Base-by-base conservation (phyloP, 2,329 filamentous ascomycete genomes). In the Corinectria fuckeliana region DNA sequence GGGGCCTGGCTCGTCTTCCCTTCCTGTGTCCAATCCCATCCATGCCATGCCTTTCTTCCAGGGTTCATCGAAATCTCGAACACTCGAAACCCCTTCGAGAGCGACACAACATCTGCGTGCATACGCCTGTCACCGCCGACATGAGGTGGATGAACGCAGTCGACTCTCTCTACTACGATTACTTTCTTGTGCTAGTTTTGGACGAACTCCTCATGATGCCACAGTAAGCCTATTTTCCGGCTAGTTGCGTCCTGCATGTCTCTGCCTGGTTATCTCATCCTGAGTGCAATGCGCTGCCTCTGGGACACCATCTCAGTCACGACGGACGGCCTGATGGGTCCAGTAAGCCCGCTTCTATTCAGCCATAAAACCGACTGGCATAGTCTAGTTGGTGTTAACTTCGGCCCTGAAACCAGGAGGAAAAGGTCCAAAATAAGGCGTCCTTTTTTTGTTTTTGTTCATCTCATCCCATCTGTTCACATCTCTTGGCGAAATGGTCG, bases 21-120 rank as follows among this genome's bases (percentile, higher is more conserved):
- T 44, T 47, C 61, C 50, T 18, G 48, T 68, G 63, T 59, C 44
- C 52, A 62, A 60, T 56, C 48, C 32, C 25, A 50, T 56, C 39
- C 38, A 42, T 23, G 13, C n/a, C 38, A 44, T 44, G 44, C 44
- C 42, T 50, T 42, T 45, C 9, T 60, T 51, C 32, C 41, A 51
- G 52, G 41, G 45, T 52, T 56, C 47, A 36, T 45, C 34, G 25
- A 30, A 45, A 45, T n/a, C 21, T 25, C 21, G 39, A 25, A n/a
- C n/a, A n/a, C n/a, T n/a, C n/a, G n/a, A n/a, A n/a, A n/a, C n/a
- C n/a, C n/a, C n/a, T 23, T 25, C 4, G 21, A 26, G 25, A n/a
- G n/a, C n/a, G 38, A 7, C 38, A 42, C 18, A 23, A 47, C 44
- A 25, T 47, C 21, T 18, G 10, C n/a, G 49, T 56, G 44, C 52